Conservation (phyloP, 371 early-diverging fungal species). For the Amoeboradix gromovi region DNA sequence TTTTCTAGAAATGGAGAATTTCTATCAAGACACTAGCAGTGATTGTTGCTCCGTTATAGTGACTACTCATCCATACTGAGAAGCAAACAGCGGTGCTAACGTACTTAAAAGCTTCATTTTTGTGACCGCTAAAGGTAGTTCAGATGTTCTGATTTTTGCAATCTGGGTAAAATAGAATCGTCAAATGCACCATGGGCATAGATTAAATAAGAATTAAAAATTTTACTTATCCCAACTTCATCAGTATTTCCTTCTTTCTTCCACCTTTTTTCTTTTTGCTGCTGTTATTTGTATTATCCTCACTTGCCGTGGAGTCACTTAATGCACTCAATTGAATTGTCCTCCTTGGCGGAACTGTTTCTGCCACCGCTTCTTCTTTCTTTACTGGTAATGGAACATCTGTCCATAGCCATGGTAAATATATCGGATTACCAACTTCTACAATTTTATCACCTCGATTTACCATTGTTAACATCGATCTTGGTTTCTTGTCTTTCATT, state of each 20-base stretch:
- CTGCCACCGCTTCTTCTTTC: neutral
- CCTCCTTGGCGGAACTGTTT: neutral
- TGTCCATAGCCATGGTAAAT: neutral
- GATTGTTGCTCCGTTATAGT: too few species aligned
- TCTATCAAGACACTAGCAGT: too few species aligned
- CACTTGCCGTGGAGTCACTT: too few species aligned
- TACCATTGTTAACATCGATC: neutral
- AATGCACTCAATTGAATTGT: too few species aligned
- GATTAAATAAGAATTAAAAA: neutral
- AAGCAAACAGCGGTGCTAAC: too few species aligned
- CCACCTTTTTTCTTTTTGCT: neutral
- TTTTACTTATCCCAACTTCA: neutral
- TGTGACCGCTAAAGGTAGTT: too few species aligned
- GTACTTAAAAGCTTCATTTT: too few species aligned
- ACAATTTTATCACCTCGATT: neutral
- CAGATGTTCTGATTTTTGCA: too few species aligned
- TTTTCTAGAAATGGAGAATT: too few species aligned
- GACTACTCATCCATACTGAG: too few species aligned
- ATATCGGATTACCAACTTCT: neutral
- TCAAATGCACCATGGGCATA: too few species aligned
- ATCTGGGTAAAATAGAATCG: too few species aligned
- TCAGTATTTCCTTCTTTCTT: neutral
- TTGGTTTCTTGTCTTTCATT: neutral
- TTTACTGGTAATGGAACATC: neutral
- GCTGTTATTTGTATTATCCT: neutral